Conservation (phyloP, 1,139 yeast species). For the Diutina scorzettiae region DNA sequence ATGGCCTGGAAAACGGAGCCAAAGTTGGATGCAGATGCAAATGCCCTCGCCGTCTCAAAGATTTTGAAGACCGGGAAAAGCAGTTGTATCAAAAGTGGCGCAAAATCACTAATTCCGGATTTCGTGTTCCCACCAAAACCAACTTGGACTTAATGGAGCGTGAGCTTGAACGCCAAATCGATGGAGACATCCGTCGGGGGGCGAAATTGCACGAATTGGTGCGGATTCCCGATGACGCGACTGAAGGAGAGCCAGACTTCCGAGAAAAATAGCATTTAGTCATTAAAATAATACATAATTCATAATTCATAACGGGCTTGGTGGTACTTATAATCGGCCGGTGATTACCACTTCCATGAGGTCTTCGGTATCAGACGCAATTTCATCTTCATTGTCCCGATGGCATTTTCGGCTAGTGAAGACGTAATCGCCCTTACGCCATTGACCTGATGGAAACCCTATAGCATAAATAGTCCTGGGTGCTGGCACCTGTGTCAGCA, state of each 20-base stretch:
- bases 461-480: no score
- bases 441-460: no score
- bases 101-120: background rate
- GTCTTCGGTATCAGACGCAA: no score
- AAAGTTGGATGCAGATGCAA: conserved; percentile 72
- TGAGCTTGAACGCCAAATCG: conserved; percentile 18
- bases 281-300: background rate
- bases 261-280: no score
- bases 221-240: no score
- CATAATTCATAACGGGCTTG: background rate
- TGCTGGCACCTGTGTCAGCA: no score
- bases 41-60: conserved; percentile 38
- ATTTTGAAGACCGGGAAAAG: background rate
- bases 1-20: conserved; percentile 5
- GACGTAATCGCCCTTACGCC: no score
- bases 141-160: conserved; percentile 26
- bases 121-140: conserved; percentile 9
- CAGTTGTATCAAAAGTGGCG: background rate
- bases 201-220: conserved; percentile 17
- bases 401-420: no score
- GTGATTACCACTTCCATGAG: no score
- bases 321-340: no score
- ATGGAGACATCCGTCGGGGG: conserved; percentile 16
- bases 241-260: no score
- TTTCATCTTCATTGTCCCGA: no score